phyloP scores from a whole-genome alignment of 768 basidiomycete genomes.

The Leccinum incarnatum region DNA sequence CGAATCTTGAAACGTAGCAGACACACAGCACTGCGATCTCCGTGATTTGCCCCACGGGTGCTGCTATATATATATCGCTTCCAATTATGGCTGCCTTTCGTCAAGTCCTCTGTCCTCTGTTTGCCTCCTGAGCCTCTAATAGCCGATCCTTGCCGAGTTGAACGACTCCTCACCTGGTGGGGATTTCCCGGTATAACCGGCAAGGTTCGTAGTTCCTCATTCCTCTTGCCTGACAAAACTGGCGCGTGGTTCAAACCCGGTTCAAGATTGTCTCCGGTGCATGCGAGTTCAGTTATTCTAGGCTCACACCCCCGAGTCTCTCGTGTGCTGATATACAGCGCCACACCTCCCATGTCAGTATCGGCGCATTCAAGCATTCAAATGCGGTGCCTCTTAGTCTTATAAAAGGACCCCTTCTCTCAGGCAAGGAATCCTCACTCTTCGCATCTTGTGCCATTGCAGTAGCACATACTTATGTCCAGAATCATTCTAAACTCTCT shows the following conservation, averaged over 20 bases:
- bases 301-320: background rate
- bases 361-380: background rate
- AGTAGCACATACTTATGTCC: constrained; percentile 32
- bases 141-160: background rate
- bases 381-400: constrained; percentile 4
- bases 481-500: constrained; percentile 35
- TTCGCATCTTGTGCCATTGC: background rate
- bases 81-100: background rate
- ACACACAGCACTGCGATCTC: background rate
- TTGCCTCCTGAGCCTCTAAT: background rate
- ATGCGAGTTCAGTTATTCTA: background rate
- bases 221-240: background rate
- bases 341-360: background rate
- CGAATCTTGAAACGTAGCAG: background rate
- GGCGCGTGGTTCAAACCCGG: background rate
- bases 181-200: background rate
- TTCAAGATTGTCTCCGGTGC: background rate
- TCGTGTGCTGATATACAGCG: background rate
- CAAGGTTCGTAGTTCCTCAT: background rate
- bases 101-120: background rate
- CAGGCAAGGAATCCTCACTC: background rate
- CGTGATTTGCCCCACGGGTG: background rate
- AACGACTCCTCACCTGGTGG: background rate
- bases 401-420: constrained; percentile 15
- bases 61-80: background rate